These are phyloP conservation scores for Cercophora newfieldiana DNA, from an alignment of 495 filamentous ascomycete genomes.

Conservation along the genomic window DNA sequence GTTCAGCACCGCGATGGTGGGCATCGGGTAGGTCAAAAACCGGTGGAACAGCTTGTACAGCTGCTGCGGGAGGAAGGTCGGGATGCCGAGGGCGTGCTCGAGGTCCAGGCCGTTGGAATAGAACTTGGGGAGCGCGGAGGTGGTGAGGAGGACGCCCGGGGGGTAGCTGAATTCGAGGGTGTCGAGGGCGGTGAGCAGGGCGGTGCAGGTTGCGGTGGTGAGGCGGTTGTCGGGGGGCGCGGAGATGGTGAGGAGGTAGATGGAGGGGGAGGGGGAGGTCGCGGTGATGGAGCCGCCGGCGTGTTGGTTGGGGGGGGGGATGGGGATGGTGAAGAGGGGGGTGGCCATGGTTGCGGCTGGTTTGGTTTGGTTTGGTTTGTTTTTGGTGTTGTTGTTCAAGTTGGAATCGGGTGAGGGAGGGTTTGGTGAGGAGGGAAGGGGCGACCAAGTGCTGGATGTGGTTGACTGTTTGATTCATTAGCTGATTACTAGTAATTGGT, in stretches of 20 bases:
- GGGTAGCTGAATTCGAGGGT: slow-evolving; percentile 66
- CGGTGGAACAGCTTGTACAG: slow-evolving; percentile 61
- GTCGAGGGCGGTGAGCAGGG: slow-evolving; percentile 68
- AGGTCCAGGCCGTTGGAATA: slow-evolving; percentile 80
- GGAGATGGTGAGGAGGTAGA: slow-evolving; percentile 74
- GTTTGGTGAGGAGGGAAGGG: not conserved
- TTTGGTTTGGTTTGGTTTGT: too few relatives aligned
- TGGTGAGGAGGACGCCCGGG: slow-evolving; percentile 73
- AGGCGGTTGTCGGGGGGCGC: slow-evolving; percentile 76
- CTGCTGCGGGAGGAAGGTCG: slow-evolving; percentile 54
- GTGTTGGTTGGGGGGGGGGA: slow-evolving; percentile 33
- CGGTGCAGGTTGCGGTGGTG: slow-evolving; percentile 62
- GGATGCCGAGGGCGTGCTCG: slow-evolving; percentile 49
- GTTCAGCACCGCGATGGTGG: slow-evolving; percentile 73
- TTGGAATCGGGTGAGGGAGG: too few relatives aligned
- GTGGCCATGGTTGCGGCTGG: slow-evolving; percentile 14
- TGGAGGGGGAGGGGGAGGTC: slow-evolving; percentile 54
- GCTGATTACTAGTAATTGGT: not conserved
- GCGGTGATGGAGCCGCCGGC: slow-evolving; percentile 54
- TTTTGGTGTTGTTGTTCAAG: not conserved
- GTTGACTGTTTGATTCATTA: not conserved
- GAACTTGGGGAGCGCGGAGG: slow-evolving; percentile 72
- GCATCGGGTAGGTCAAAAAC: slow-evolving; percentile 73
- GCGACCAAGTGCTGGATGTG: not conserved
- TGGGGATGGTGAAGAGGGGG: slow-evolving; percentile 48